Evolutionary conservation across 257 asterid species (phyloP).

Genomic region (Hygrophila difformis): DNA sequence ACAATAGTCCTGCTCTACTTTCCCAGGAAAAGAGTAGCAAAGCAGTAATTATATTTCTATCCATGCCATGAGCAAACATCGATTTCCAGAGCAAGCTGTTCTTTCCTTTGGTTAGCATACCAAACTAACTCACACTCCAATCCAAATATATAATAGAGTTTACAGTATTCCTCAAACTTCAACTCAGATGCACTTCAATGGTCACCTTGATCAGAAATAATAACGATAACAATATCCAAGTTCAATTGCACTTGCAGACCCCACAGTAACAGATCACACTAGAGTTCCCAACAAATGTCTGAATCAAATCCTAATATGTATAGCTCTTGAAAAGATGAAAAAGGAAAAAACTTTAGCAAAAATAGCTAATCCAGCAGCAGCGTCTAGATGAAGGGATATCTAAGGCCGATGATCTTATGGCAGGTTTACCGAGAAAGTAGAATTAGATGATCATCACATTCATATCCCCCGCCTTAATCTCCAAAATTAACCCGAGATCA

Average conservation of each 20-base stretch:
- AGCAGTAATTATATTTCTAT: conserved; percentile 34
- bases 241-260: conserved; percentile 7
- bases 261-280: background rate
- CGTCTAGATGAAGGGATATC: conserved; percentile 12
- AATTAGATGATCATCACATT: conserved; percentile 24
- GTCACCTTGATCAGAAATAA: background rate
- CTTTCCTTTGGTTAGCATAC: conserved; percentile 17
- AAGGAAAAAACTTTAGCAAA: conserved; percentile 14
- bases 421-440: conserved; percentile 14
- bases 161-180: conserved; percentile 16
- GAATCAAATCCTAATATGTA: background rate
- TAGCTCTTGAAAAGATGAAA: conserved; percentile 11
- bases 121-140: conserved; percentile 7
- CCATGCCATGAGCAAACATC: conserved; percentile 70
- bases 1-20: no score
- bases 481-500: conserved; percentile 23
- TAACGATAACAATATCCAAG: background rate
- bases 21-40: conserved; percentile 32
- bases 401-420: conserved; percentile 13
- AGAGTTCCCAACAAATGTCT: background rate
- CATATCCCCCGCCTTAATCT: no score
- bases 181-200: conserved; percentile 9
- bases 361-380: conserved; percentile 9
- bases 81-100: conserved; percentile 36
- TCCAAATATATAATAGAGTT: conserved; percentile 11